Evolutionary conservation across 148 eudicot genomes (phyloP), one percentile per base, ranked within the genome.

Genomic region (Rhododendron griersonianum): DNA sequence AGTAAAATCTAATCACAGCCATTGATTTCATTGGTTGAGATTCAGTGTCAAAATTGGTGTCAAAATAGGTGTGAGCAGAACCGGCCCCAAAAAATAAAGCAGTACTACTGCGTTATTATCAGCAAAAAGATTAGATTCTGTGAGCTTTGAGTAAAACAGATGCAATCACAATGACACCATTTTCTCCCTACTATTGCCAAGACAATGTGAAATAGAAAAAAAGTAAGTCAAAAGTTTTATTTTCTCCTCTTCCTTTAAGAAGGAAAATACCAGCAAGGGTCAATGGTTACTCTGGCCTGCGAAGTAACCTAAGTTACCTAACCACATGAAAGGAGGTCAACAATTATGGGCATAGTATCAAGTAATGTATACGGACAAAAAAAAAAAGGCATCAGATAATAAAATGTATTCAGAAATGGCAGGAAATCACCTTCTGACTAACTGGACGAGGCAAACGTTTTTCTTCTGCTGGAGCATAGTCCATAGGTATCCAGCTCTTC

Each of bases 401-500:
- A 85, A 23, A 14, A 39, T n/a, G 28, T 11, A 80, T 65, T 33
- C 25, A 47, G 39, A 51, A 63, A 30, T 28, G 75, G 57, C 10
- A 85, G 85, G 67, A 65, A 61, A 16, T 94, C 90, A 96, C 99
- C 94, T 37, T 28, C 21, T 87, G 92, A 25, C 5, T 91, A 35
- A 96, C 95, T 1, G 82, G 33, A 79, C 98, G 96, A 11, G 87
- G 88, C 86, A 84, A 57, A 78, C 83, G 82, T 80, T 84, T 91
- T 9, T 39, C 92, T 51, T 86, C 90, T 78, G 92, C 95, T 41
- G 99, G 87, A 23, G 93, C 80, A 84, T 96, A 95, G 79, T 94
- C 98, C 99, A 96, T 95, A 6, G 99, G 97, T 3, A 48, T 51
- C 96, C 92, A 93, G 85, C 99, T 96, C 84, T 84, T 86, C 85